phyloP scores from a whole-genome alignment of 305 asterid species.

The Solanum hybrid region DNA sequence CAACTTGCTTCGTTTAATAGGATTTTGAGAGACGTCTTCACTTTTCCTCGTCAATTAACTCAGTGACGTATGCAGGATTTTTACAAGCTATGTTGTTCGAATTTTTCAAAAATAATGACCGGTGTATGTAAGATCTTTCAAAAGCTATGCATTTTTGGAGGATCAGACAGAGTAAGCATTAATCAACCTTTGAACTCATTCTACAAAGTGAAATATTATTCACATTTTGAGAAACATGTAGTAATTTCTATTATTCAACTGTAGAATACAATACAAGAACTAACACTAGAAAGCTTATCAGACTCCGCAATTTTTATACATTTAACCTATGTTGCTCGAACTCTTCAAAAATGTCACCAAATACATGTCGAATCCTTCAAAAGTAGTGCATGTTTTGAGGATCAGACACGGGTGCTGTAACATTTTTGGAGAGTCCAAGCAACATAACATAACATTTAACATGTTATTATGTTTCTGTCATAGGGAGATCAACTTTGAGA shows the following conservation, averaged over 20 bases:
- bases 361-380: neutral
- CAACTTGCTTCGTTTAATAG: neutral
- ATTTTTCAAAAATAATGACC: neutral
- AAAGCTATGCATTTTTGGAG: neutral
- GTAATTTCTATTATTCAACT: neutral
- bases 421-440: neutral
- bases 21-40: neutral
- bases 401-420: neutral
- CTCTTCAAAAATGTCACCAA: neutral
- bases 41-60: neutral
- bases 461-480: slow-evolving; percentile 14
- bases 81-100: neutral
- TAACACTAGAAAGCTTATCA: neutral
- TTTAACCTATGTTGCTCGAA: neutral
- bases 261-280: neutral
- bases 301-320: neutral
- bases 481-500: slow-evolving; percentile 32
- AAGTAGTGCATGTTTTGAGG: neutral
- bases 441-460: neutral
- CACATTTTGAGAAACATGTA: neutral
- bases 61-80: neutral
- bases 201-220: neutral
- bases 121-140: neutral
- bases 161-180: neutral
- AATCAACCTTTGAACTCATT: neutral